Evolutionary conservation across 169 alveolate genomes (phyloP).

Genomic region (Theileria parva): DNA sequence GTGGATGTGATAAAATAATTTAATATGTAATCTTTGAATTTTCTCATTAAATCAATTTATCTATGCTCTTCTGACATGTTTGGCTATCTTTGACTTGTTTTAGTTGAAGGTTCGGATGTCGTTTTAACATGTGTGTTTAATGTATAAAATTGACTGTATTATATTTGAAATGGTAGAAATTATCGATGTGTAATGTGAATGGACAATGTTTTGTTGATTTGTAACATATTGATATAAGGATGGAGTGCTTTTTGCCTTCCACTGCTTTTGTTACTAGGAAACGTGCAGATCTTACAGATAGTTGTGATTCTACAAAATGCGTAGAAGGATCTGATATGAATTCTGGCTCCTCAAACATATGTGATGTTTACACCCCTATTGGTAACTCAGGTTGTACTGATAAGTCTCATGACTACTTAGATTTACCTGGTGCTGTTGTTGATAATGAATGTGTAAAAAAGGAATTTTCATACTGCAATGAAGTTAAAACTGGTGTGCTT

Average conservation of each 20-base stretch:
- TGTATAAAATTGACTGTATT: slow-evolving; percentile 5
- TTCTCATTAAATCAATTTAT: not conserved
- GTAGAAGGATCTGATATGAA: slow-evolving; percentile 2
- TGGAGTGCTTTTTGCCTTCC: slow-evolving; percentile 19
- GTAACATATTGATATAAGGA: slow-evolving; percentile 5
- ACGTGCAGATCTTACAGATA: not conserved
- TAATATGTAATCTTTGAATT: not conserved
- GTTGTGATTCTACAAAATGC: slow-evolving; percentile 30
- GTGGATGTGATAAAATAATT: not conserved
- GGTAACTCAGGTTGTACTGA: not conserved
- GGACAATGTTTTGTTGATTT: not conserved
- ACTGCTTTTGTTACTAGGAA: slow-evolving; percentile 9
- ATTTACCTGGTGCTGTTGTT: not conserved
- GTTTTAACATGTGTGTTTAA: slow-evolving; percentile 15
- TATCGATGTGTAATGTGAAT: not conserved
- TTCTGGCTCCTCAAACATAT: slow-evolving; percentile 4
- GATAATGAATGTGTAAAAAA: not conserved
- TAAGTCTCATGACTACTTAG: not conserved
- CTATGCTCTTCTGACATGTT: slow-evolving; percentile 11
- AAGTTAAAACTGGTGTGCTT: slow-evolving; percentile 4
- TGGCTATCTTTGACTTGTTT: not conserved
- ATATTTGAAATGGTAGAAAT: not conserved
- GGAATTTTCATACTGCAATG: not conserved
- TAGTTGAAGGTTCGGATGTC: not conserved
- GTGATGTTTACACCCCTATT: slow-evolving; percentile 25